phyloP scores from a whole-genome alignment of 2,329 filamentous ascomycete species.

The Davidsoniella virescens region DNA sequence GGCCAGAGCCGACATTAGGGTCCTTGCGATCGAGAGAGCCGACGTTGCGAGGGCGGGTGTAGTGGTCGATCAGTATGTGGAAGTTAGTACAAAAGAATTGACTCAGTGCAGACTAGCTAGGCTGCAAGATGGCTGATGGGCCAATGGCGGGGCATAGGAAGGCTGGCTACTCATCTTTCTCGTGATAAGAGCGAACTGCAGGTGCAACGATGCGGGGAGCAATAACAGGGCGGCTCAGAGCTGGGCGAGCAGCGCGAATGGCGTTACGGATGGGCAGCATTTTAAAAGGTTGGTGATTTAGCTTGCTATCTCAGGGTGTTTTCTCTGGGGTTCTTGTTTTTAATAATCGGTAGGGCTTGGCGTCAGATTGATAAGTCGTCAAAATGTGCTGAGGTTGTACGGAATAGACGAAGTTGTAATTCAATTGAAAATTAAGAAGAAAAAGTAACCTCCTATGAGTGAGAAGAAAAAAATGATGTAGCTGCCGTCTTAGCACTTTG shows the following conservation, averaged over 20 bases:
- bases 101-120: neutral
- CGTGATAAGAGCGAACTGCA: constrained; percentile 33
- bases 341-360: too few species aligned
- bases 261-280: constrained; percentile 11
- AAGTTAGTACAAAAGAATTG: constrained; percentile 18
- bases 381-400: neutral
- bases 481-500: too few species aligned
- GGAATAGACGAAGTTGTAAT: too few species aligned
- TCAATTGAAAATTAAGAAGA: too few species aligned
- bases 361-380: neutral
- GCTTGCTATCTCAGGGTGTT: too few species aligned
- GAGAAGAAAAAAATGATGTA: too few species aligned
- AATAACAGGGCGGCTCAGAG: neutral
- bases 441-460: too few species aligned
- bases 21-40: constrained; percentile 55
- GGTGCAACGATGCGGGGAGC: neutral
- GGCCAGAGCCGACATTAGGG: constrained; percentile 70
- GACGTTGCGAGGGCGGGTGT: constrained; percentile 37
- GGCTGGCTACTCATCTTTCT: constrained; percentile 39
- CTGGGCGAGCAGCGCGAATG: constrained; percentile 9
- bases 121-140: constrained; percentile 1
- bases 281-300: neutral
- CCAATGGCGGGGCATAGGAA: neutral
- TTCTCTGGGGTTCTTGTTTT: neutral
- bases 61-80: constrained; percentile 28